These are phyloP conservation scores for Rhinocladiella mackenziei DNA, from an alignment of 2,329 filamentous ascomycete genomes.

Conservation along the genomic window DNA sequence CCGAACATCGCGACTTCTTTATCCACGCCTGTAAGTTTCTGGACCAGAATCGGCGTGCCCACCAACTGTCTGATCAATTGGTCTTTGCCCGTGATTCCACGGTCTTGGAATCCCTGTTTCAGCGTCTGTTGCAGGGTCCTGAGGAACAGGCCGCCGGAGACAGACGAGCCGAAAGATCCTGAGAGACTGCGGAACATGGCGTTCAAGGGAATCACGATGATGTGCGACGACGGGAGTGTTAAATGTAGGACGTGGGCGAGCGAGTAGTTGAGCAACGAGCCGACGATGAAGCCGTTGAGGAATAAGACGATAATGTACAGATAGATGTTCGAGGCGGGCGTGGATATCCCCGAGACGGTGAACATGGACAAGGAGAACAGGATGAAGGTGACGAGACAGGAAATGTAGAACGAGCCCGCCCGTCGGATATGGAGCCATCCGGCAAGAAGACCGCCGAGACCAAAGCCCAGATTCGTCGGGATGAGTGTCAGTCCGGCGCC, in stretches of 20 bases:
- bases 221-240: constrained; percentile 62
- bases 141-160: constrained; percentile 72
- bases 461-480: constrained; percentile 78
- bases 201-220: constrained; percentile 69
- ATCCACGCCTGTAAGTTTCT: constrained; percentile 47
- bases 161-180: constrained; percentile 73
- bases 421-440: constrained; percentile 73
- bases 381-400: constrained; percentile 57
- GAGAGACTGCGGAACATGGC: constrained; percentile 79
- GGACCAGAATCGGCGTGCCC: constrained; percentile 57
- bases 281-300: constrained; percentile 67
- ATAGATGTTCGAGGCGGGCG: constrained; percentile 51
- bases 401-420: constrained; percentile 66
- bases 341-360: constrained; percentile 54
- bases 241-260: constrained; percentile 75
- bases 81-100: constrained; percentile 37
- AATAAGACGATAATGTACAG: constrained; percentile 51
- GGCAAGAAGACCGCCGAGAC: constrained; percentile 65
- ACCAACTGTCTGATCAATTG: constrained; percentile 53
- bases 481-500: constrained; percentile 71
- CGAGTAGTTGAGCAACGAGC: constrained; percentile 73
- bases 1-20: constrained; percentile 49
- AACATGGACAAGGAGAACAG: constrained; percentile 61
- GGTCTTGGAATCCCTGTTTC: constrained; percentile 53
- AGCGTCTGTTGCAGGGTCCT: constrained; percentile 57